phyloP scores from a whole-genome alignment of 164 flowering plant species.

The Vitis riparia region DNA sequence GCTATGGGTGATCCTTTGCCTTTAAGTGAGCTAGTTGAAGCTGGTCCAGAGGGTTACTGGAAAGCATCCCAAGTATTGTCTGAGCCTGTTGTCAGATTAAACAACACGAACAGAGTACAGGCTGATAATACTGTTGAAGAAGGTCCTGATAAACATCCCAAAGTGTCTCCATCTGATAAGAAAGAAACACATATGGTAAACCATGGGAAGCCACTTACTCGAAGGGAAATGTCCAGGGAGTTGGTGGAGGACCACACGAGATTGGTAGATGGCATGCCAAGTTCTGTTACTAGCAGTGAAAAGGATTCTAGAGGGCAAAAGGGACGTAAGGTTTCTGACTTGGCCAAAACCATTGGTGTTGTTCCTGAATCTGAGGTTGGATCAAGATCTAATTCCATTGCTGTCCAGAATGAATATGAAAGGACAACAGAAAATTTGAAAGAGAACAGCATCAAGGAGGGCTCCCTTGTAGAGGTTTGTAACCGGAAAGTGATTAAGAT shows the following conservation, averaged over 20 bases:
- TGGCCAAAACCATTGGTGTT: slow-evolving; percentile 31
- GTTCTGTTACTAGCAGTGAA: slow-evolving; percentile 28
- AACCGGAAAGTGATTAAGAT: background rate
- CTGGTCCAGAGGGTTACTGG: slow-evolving; percentile 76
- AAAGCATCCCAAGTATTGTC: slow-evolving; percentile 35
- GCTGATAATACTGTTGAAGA: slow-evolving; percentile 15
- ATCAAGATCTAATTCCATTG: slow-evolving; percentile 17
- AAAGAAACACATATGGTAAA: slow-evolving; percentile 18
- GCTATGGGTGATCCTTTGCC: slow-evolving; percentile 85
- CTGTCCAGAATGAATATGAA: slow-evolving; percentile 17
- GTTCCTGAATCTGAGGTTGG: slow-evolving; percentile 41
- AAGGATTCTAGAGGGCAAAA: slow-evolving; percentile 32
- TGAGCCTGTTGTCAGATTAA: slow-evolving; percentile 24
- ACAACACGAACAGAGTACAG: slow-evolving; percentile 15
- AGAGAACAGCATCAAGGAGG: slow-evolving; percentile 54
- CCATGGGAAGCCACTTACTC: slow-evolving; percentile 20
- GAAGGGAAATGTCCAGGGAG: slow-evolving; percentile 22
- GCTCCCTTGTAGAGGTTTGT: slow-evolving; percentile 82
- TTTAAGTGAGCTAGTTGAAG: slow-evolving; percentile 53
- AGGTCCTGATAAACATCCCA: slow-evolving; percentile 13
- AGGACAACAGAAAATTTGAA: slow-evolving; percentile 18
- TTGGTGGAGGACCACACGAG: slow-evolving; percentile 21
- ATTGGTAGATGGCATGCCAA: slow-evolving; percentile 27
- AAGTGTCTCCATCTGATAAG: slow-evolving; percentile 23
- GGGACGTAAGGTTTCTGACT: slow-evolving; percentile 28